Base-by-base conservation (phyloP, 176 grass and related monocot genomes). In the Carex parvula region DNA sequence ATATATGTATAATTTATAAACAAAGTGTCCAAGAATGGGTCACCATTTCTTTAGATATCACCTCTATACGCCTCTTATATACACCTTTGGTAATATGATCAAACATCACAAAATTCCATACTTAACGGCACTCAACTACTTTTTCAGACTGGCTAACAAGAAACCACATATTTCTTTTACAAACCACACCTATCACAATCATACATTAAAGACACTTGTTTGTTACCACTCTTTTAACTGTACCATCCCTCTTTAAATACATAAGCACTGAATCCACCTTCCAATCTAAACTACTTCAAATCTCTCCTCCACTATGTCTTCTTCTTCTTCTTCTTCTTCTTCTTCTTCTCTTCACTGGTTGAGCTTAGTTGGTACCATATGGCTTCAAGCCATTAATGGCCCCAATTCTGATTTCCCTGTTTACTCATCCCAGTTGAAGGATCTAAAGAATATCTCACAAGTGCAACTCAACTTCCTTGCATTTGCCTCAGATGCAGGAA, bases 331-430 rank as follows among this genome's bases (percentile, higher is more conserved):
- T n/a, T n/a, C n/a, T n/a, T n/a, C n/a, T n/a, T n/a, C n/a, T 86
- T 87, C 92, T 79, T 85, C 93, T 24, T 95, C 91, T 6, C 70
- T 65, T 0, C 91, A 87, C 52, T 99, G 95, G 92, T 86, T 95
- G 87, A 99, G 93, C 87, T 74, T 99, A 84, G 87, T 99, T 70
- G 96, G 88, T 0, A 90, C 93, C 86, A 84, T 99, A 53, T 99
- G 96, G 96, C 93, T 99, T 8, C 96, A 99, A 73, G 89, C 96
- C 64, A 70, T 99, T 50, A 99, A 99, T 86, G 96, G 93, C 0
- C 88, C 93, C 16, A 99, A 99, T 88, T 48, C 91, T 82, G 96
- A 99, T 80, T 99, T 99, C 87, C 89, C 96, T 8, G 85, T 99
- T 21, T 99, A 99, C 85, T 99, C 96, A 76, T 92, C 96, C 29